A percentile compares a stretch with the other conserved stretches of the same genome.
phyloP scores from a whole-genome alignment of 2,329 filamentous ascomycete genomes.

The Emmonsiellopsis sp. region DNA sequence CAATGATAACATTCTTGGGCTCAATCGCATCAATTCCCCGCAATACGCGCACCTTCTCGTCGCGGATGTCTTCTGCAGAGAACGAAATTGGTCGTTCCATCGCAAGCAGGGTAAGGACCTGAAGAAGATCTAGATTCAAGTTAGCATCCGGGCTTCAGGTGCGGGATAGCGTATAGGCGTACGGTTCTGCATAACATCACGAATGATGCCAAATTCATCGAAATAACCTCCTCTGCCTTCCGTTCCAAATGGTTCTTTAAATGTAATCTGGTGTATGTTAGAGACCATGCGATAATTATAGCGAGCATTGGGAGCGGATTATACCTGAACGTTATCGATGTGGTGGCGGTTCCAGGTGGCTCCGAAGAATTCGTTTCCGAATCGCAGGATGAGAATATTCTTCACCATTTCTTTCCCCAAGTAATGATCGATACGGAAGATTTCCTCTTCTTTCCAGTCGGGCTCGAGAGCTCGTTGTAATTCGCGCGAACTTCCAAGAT shows the following conservation, averaged over 20 bases:
- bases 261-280: constrained; percentile 59
- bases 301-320: constrained; percentile 5
- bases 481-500: constrained; percentile 85
- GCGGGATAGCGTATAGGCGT: constrained; percentile 20
- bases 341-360: constrained; percentile 99
- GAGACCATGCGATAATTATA: not conserved
- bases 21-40: constrained; percentile 89
- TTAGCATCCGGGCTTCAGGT: not conserved
- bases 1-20: constrained; percentile 99
- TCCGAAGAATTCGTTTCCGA: constrained; percentile 97
- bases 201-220: constrained; percentile 98
- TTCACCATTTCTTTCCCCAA: constrained; percentile 99
- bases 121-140: constrained; percentile 58
- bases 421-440: constrained; percentile 99
- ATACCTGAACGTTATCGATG: constrained; percentile 90
- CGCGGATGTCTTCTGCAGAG: constrained; percentile 94
- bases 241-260: constrained; percentile 98
- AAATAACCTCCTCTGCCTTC: constrained; percentile 98
- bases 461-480: constrained; percentile 90
- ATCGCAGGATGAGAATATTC: constrained; percentile 95
- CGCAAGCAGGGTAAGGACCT: constrained; percentile 88
- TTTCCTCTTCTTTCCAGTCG: constrained; percentile 97
- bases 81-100: constrained; percentile 99
- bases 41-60: constrained; percentile 93
- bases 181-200: constrained; percentile 99